phyloP scores from a whole-genome alignment of 345 rosid species.

The Turritis glabra region DNA sequence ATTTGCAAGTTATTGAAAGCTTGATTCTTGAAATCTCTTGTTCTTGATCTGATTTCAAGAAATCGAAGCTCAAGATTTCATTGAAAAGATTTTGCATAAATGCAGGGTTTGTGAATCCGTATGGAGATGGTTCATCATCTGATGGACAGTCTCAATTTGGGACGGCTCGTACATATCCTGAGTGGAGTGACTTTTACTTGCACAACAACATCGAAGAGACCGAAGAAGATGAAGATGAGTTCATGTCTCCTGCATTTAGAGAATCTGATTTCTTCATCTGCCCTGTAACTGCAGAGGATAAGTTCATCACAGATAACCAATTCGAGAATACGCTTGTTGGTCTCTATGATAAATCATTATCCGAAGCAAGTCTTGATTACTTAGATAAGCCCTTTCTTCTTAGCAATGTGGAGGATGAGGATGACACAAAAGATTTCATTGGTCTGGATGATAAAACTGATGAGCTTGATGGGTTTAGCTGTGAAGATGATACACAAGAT shows the following conservation, averaged over 20 bases:
- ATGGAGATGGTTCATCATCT: conserved; percentile 80
- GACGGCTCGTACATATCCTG: conserved; percentile 78
- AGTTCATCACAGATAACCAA: conserved; percentile 56
- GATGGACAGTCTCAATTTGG: conserved; percentile 74
- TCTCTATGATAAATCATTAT: conserved; percentile 41
- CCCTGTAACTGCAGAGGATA: conserved; percentile 62
- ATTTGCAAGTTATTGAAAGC: neutral
- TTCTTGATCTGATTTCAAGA: conserved; percentile 14
- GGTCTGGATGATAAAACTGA: conserved; percentile 34
- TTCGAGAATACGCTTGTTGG: conserved; percentile 42
- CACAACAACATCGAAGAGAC: conserved; percentile 22
- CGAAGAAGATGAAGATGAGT: conserved; percentile 46
- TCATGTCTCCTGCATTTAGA: conserved; percentile 66
- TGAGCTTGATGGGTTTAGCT: conserved; percentile 19
- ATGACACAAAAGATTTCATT: conserved; percentile 36
- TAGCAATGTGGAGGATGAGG: conserved; percentile 33
- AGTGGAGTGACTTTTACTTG: conserved; percentile 65
- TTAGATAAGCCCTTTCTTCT: conserved; percentile 58
- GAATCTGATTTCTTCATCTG: conserved; percentile 59
- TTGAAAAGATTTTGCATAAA: neutral
- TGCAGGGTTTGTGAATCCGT: conserved; percentile 86
- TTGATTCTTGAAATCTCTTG: neutral
- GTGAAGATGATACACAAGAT: conserved; percentile 27
- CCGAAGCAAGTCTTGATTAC: conserved; percentile 45
- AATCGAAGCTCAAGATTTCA: neutral